Base-by-base conservation (phyloP, 2,329 filamentous ascomycete genomes). In the Pezicula neosporulosa region DNA sequence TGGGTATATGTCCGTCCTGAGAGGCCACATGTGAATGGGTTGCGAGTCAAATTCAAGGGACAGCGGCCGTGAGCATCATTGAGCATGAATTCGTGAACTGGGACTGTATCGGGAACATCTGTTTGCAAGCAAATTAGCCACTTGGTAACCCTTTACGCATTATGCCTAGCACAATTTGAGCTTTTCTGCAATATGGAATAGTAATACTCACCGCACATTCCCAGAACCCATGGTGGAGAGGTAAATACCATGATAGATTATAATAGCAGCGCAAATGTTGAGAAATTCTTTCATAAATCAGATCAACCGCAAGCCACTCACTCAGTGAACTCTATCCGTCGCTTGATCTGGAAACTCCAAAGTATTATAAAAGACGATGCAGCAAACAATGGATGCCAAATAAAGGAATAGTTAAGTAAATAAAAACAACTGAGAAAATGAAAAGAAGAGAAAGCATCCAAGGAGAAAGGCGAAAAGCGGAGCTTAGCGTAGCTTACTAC, bases 11-110 rank as follows among this genome's bases (percentile, higher is more conserved):
- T 79, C 65, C 80, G 83, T 46, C 88, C 88, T 1, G 83, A 83
- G 30, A 93, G 59, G 16, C 88, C 90, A 63, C 89, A 93, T 33
- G 86, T 90, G 70, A 87, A 95, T 1, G 89, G 87, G 49, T 86
- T 79, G 43, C 75, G 75, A 18, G 89, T 86, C 55, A 81, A 74
- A 30, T 78, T 75, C 9, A 88, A 69, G 9, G 88, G 77, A 47
- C 74, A 69, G 44, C 89, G 82, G 35, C 88, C 89, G 63, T 89
- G 80, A 43, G 77, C 71, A 60, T 93, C 89, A 60, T 85, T 80
- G 54, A 85, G 80, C 73, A 95, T 85, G 69, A 95, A 95, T 47
- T 93, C 83, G 57, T 79, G 78, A 52, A 95, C 77, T 5, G 89
- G 78, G 59, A 95, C 78, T 28, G 82, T 82, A 67, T 94, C 89